Conservation (phyloP, 441 rosid genomes). For the Arabidopsis lyrata region DNA sequence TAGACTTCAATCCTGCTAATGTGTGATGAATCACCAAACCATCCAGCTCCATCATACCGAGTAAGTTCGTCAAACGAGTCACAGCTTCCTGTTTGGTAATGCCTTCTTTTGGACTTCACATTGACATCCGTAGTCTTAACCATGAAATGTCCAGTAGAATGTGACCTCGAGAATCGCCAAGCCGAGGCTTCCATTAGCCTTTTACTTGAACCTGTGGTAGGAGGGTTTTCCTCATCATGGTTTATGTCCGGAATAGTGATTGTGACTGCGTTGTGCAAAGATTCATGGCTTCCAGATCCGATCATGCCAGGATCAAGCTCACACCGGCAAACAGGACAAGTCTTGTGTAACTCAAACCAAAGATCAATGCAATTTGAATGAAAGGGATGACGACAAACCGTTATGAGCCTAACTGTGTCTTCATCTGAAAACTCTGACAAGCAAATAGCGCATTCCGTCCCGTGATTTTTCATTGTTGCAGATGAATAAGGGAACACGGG, state of each 20-base stretch:
- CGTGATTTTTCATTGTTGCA: slow-evolving; percentile 53
- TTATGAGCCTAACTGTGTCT: slow-evolving; percentile 67
- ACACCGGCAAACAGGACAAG: slow-evolving; percentile 89
- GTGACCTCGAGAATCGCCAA: slow-evolving; percentile 60
- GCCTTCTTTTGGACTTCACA: slow-evolving; percentile 52
- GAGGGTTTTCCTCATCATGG: slow-evolving; percentile 32
- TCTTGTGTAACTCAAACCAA: slow-evolving; percentile 80
- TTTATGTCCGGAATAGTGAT: slow-evolving; percentile 38
- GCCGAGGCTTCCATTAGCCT: slow-evolving; percentile 31
- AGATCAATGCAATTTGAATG: slow-evolving; percentile 86
- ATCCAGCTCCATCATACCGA: slow-evolving; percentile 26
- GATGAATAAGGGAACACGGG: slow-evolving; percentile 65
- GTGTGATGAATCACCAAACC: slow-evolving; percentile 41
- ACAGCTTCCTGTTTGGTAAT: slow-evolving; percentile 61
- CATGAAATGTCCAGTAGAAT: slow-evolving; percentile 83
- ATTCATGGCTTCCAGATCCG: slow-evolving; percentile 37
- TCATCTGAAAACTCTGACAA: slow-evolving; percentile 71
- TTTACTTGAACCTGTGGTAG: slow-evolving; percentile 49
- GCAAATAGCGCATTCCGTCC: slow-evolving; percentile 82
- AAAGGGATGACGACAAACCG: slow-evolving; percentile 75
- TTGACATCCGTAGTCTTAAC: slow-evolving; percentile 36
- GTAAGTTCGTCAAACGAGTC: slow-evolving; percentile 62
- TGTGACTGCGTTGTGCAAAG: slow-evolving; percentile 28
- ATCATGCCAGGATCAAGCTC: slow-evolving; percentile 56
- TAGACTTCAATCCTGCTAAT: slow-evolving; percentile 29